Conservation (phyloP, 192 early-diverging fungal species). For the Podila epigama region DNA sequence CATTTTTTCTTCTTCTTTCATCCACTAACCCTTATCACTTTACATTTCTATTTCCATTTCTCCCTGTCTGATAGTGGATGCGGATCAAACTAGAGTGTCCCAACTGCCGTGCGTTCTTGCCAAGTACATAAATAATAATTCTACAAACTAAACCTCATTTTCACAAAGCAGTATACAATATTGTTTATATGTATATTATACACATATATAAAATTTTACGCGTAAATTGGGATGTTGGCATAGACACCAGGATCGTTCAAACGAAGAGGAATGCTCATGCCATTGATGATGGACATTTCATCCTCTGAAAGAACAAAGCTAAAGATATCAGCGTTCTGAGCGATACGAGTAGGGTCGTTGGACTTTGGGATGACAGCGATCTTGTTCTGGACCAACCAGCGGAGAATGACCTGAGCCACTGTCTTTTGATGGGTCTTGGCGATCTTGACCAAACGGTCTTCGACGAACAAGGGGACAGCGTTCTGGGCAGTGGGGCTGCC, state of each 20-base stretch:
- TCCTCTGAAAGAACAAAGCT: slow-evolving; percentile 53
- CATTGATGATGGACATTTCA: slow-evolving; percentile 57
- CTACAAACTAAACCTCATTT: background rate
- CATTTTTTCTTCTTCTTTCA: background rate
- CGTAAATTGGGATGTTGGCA: slow-evolving; percentile 56
- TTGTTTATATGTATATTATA: background rate
- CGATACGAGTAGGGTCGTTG: slow-evolving; percentile 57
- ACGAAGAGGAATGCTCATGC: slow-evolving; percentile 51
- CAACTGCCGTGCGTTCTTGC: slow-evolving; percentile 67
- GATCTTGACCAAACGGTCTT: slow-evolving; percentile 58
- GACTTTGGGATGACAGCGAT: slow-evolving; percentile 77
- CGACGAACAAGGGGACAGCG: slow-evolving; percentile 55
- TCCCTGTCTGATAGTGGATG: slow-evolving; percentile 73
- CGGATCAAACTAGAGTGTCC: slow-evolving; percentile 82
- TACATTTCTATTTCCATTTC: too few species aligned
- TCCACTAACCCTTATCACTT: too few species aligned
- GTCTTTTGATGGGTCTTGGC: slow-evolving; percentile 61
- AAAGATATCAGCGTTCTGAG: slow-evolving; percentile 62
- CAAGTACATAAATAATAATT: slow-evolving; percentile 53
- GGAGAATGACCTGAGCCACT: slow-evolving; percentile 67
- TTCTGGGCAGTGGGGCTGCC: slow-evolving; percentile 22
- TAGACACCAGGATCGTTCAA: slow-evolving; percentile 58
- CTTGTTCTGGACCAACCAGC: slow-evolving; percentile 71
- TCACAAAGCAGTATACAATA: background rate
- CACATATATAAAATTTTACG: slow-evolving; percentile 25